Conservation (phyloP, 208 protist species). For the Porcisia hertigi region DNA sequence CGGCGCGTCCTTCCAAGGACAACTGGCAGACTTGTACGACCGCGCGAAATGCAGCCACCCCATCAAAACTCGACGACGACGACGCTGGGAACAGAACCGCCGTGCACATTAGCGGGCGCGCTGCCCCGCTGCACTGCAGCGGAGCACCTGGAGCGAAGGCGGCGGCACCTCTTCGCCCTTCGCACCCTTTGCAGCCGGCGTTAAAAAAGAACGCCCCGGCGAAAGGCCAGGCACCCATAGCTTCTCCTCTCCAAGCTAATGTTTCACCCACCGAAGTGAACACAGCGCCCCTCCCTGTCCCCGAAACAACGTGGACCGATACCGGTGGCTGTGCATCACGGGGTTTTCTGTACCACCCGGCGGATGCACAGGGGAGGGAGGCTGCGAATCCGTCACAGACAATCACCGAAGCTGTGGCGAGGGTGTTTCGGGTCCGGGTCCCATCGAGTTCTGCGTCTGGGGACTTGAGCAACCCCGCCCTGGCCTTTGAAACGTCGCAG, state of each 20-base stretch:
- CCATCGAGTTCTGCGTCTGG: not conserved
- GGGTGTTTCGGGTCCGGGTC: not conserved
- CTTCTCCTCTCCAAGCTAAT: not conserved
- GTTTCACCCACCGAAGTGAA: not conserved
- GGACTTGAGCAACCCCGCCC: not conserved
- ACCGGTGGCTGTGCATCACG: not conserved
- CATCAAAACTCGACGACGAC: not conserved
- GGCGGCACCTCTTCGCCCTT: not conserved
- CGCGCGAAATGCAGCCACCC: not conserved
- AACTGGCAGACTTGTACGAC: not conserved
- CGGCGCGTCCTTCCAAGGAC: not conserved
- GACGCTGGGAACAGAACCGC: not conserved
- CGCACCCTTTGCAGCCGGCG: not conserved
- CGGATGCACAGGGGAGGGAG: not conserved
- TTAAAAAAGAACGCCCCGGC: not conserved
- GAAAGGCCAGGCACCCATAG: not conserved
- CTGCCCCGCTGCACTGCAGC: not conserved
- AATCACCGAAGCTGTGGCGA: not conserved
- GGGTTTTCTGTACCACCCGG: not conserved
- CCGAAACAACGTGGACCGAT: not conserved
- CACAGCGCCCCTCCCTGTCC: not conserved
- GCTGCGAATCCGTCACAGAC: not conserved
- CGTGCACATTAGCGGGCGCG: not conserved
- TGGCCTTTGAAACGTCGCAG: not conserved
- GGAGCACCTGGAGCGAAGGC: not conserved